phyloP scores from a whole-genome alignment of 345 rosid species.

The Raphanus sativus region DNA sequence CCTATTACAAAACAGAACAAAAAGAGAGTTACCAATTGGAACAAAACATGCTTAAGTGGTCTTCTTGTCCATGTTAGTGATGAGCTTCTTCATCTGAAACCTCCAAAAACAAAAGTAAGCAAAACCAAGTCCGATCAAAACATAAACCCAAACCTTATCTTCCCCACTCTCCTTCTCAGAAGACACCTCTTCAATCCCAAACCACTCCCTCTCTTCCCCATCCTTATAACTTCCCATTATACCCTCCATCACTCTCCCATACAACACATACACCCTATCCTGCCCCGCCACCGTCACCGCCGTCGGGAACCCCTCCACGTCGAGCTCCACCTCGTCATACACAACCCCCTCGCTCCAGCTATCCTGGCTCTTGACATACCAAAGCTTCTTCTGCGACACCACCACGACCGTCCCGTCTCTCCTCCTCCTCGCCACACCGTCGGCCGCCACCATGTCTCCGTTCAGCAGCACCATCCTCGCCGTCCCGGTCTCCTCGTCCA shows the following conservation, averaged over 20 bases:
- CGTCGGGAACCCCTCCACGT: slow-evolving; percentile 55
- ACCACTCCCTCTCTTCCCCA: slow-evolving; percentile 48
- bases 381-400: slow-evolving; percentile 54
- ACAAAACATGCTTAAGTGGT: slow-evolving; percentile 18
- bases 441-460: slow-evolving; percentile 53
- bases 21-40: neutral
- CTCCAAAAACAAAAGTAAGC: slow-evolving; percentile 77
- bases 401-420: slow-evolving; percentile 67
- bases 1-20: neutral
- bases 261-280: slow-evolving; percentile 48
- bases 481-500: slow-evolving; percentile 62
- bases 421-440: slow-evolving; percentile 62
- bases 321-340: slow-evolving; percentile 66
- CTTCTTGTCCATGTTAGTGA: slow-evolving; percentile 58
- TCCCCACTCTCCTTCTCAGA: slow-evolving; percentile 53
- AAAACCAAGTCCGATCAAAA: slow-evolving; percentile 68
- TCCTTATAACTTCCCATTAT: slow-evolving; percentile 21
- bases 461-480: slow-evolving; percentile 57
- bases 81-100: slow-evolving; percentile 71
- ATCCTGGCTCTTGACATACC: slow-evolving; percentile 72
- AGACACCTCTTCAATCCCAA: slow-evolving; percentile 54
- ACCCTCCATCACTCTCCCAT: slow-evolving; percentile 45
- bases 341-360: slow-evolving; percentile 77
- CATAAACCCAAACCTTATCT: slow-evolving; percentile 62
- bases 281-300: slow-evolving; percentile 60